Percentiles rank a stretch among this genome's conserved stretches.
Conservation (phyloP, 768 basidiomycete species). For the Calocera viscosa region DNA sequence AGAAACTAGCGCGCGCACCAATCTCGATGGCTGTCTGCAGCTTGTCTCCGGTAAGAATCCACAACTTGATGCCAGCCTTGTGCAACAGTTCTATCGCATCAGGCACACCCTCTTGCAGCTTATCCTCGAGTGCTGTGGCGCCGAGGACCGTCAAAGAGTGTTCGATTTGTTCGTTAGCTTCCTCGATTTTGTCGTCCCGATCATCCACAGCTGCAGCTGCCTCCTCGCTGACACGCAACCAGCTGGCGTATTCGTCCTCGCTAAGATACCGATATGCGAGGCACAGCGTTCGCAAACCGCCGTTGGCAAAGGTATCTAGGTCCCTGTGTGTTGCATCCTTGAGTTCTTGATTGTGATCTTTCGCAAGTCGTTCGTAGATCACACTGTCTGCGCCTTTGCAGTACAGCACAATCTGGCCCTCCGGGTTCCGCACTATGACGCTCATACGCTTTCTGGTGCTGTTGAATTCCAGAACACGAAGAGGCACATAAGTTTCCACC, state of each 20-base stretch:
- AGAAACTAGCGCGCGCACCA: constrained; percentile 29
- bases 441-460: constrained; percentile 93
- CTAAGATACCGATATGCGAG: constrained; percentile 65
- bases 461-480: constrained; percentile 87
- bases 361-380: constrained; percentile 73
- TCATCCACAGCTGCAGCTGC: constrained; percentile 66
- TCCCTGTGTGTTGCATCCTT: constrained; percentile 72
- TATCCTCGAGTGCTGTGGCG: constrained; percentile 93
- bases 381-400: constrained; percentile 98
- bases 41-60: constrained; percentile 97
- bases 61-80: constrained; percentile 88
- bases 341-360: constrained; percentile 56
- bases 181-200: constrained; percentile 84
- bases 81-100: constrained; percentile 89
- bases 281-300: constrained; percentile 80
- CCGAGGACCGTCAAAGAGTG: constrained; percentile 74
- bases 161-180: constrained; percentile 73
- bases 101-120: constrained; percentile 92
- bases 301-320: constrained; percentile 90
- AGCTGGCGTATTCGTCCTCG: constrained; percentile 74
- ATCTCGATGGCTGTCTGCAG: constrained; percentile 98
- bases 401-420: constrained; percentile 70
- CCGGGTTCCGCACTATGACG: constrained; percentile 72
- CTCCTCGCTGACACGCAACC: constrained; percentile 69
- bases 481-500: constrained; percentile 61